Conservation (phyloP, 306 rosid genomes). For the Trichosanthes cucumerina region DNA sequence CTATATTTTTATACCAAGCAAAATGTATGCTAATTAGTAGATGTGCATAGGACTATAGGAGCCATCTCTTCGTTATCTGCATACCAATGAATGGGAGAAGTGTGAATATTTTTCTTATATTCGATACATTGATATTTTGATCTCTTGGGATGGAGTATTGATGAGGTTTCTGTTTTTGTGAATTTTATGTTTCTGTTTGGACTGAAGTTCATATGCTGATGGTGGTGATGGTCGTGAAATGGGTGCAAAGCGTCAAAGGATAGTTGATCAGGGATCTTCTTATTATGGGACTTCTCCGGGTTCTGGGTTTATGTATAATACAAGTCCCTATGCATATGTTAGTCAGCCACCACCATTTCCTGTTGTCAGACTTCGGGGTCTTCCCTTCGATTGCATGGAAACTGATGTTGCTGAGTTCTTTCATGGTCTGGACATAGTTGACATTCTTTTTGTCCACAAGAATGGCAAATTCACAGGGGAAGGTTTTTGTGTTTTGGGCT, state of each 20-base stretch:
- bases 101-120: background rate
- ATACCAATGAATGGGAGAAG: background rate
- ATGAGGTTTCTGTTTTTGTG: slow-evolving; percentile 9
- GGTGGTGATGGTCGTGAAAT: slow-evolving; percentile 85
- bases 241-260: slow-evolving; percentile 88
- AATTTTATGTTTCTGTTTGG: slow-evolving; percentile 14
- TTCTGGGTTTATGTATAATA: slow-evolving; percentile 63
- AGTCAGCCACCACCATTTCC: slow-evolving; percentile 84
- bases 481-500: slow-evolving; percentile 82
- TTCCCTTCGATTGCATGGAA: slow-evolving; percentile 87
- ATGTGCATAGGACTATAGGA: background rate
- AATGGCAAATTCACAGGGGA: slow-evolving; percentile 78
- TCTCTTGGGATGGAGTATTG: slow-evolving; percentile 12
- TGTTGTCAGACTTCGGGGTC: slow-evolving; percentile 79
- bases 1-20: background rate
- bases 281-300: slow-evolving; percentile 68
- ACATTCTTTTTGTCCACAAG: slow-evolving; percentile 79
- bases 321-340: slow-evolving; percentile 70
- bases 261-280: slow-evolving; percentile 68
- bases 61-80: background rate
- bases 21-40: background rate
- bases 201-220: slow-evolving; percentile 43
- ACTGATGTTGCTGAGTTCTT: slow-evolving; percentile 88
- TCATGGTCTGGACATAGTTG: slow-evolving; percentile 82
- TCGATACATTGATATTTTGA: background rate